These are phyloP conservation scores for Fusarium sp. DNA, from an alignment of 2,329 filamentous ascomycete species.

Conservation along the genomic window DNA sequence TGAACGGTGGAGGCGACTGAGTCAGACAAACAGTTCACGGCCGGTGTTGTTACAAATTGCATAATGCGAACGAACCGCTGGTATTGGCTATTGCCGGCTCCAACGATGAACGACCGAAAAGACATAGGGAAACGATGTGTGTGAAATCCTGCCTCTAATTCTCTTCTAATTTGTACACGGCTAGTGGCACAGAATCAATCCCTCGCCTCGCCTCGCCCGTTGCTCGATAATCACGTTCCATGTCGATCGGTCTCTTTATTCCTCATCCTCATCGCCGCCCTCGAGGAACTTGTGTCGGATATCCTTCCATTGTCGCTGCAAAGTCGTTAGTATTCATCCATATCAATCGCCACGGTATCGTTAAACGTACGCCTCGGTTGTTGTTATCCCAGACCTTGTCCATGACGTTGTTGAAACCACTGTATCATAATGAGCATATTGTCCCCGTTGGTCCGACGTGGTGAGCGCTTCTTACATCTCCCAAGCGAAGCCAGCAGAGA, in stretches of 20 bases:
- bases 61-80: background rate
- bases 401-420: slow-evolving; percentile 84
- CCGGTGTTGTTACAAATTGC: background rate
- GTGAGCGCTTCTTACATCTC: slow-evolving; percentile 79
- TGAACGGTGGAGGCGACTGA: background rate
- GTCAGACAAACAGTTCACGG: slow-evolving; percentile 9
- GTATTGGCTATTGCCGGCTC: background rate
- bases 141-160: slow-evolving; percentile 48
- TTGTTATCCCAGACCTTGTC: slow-evolving; percentile 90
- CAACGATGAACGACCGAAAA: background rate
- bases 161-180: slow-evolving; percentile 53
- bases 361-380: slow-evolving; percentile 86
- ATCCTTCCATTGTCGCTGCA: slow-evolving; percentile 99
- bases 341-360: background rate
- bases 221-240: slow-evolving; percentile 33
- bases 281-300: slow-evolving; percentile 91
- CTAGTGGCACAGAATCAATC: slow-evolving; percentile 48
- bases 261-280: slow-evolving; percentile 66
- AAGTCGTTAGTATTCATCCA: slow-evolving; percentile 46
- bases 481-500: slow-evolving; percentile 87
- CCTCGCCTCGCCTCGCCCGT: slow-evolving; percentile 38
- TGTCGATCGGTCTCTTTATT: slow-evolving; percentile 32
- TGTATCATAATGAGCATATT: slow-evolving; percentile 59
- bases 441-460: slow-evolving; percentile 35
- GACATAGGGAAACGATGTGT: slow-evolving; percentile 35